Conservation (phyloP, 148 eudicot species). For the Nepenthes mirabilis region DNA sequence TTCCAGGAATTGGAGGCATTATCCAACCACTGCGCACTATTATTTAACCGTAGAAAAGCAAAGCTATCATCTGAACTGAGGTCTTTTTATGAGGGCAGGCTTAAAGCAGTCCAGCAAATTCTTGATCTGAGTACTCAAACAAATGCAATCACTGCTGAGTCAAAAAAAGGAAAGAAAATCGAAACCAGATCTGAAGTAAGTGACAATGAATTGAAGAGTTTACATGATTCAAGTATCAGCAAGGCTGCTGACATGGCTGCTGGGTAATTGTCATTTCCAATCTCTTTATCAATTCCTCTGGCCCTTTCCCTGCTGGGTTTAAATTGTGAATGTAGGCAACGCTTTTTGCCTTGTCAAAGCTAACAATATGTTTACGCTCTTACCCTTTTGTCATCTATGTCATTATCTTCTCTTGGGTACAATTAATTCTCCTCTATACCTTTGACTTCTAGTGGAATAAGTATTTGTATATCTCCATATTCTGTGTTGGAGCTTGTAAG, state of each 20-base stretch:
- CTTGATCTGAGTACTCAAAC: constrained; percentile 51
- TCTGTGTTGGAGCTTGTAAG: too few relatives aligned
- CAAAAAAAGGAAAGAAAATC: constrained; percentile 73
- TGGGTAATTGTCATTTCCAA: constrained; percentile 35
- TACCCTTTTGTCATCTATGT: too few relatives aligned
- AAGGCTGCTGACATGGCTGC: constrained; percentile 99
- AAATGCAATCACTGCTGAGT: constrained; percentile 31
- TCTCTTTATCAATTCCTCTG: neutral
- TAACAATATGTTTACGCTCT: too few relatives aligned
- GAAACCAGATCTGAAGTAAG: constrained; percentile 46
- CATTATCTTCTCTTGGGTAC: too few relatives aligned
- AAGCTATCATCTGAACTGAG: constrained; percentile 70
- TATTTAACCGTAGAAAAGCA: constrained; percentile 76
- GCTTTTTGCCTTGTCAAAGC: too few relatives aligned
- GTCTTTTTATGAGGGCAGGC: constrained; percentile 63
- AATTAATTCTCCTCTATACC: too few relatives aligned
- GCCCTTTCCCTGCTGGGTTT: neutral
- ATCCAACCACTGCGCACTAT: constrained; percentile 71
- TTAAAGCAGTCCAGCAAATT: constrained; percentile 81
- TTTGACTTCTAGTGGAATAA: too few relatives aligned
- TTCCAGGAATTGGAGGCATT: constrained; percentile 86
- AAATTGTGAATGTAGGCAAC: too few relatives aligned
- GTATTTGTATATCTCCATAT: too few relatives aligned
- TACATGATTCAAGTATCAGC: constrained; percentile 69
- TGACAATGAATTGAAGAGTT: constrained; percentile 56